Percentiles rank a stretch among this genome's conserved stretches.
Evolutionary conservation across 2,329 filamentous ascomycete genomes (phyloP).

Genomic region (Fusarium newnesense): DNA sequence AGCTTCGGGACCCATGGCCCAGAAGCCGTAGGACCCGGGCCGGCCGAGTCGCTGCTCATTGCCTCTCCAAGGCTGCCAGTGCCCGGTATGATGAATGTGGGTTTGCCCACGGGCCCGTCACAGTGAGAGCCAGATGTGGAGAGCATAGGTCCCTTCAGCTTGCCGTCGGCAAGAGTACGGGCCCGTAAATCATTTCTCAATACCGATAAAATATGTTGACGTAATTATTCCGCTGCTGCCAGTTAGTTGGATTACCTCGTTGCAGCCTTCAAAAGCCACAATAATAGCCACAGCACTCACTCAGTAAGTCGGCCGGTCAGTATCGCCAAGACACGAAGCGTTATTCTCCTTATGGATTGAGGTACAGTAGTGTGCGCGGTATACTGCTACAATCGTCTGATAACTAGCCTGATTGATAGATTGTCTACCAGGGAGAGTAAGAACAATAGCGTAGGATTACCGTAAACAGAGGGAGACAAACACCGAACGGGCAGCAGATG

Average conservation of each 20-base stretch:
- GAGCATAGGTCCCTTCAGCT: constrained; percentile 1
- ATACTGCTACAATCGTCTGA: constrained; percentile 11
- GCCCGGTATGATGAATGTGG: not conserved
- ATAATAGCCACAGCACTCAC: not conserved
- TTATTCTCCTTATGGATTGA: constrained; percentile 18
- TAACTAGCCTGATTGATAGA: constrained; percentile 5
- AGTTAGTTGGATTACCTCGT: constrained; percentile 6
- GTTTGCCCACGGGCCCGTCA: not conserved
- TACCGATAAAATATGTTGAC: constrained; percentile 10
- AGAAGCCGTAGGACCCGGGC: constrained; percentile 20
- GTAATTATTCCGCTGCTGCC: not conserved
- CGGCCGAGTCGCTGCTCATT: not conserved
- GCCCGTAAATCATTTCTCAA: constrained; percentile 33
- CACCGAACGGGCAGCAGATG: constrained; percentile 8
- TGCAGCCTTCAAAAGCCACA: constrained; percentile 10
- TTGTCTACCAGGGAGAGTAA: constrained; percentile 6
- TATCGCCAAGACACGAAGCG: not conserved
- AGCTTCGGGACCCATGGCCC: constrained; percentile 2
- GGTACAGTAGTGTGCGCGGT: constrained; percentile 31
- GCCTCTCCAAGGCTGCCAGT: not conserved
- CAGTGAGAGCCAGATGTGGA: constrained; percentile 15
- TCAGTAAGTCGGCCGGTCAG: not conserved
- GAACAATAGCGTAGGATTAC: not conserved
- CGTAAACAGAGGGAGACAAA: constrained; percentile 25
- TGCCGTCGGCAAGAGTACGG: constrained; percentile 35